Evolutionary conservation across 2,329 filamentous ascomycete genomes (phyloP), one percentile per base, ranked within the genome.

Genomic region (Helicocarpus griseus): DNA sequence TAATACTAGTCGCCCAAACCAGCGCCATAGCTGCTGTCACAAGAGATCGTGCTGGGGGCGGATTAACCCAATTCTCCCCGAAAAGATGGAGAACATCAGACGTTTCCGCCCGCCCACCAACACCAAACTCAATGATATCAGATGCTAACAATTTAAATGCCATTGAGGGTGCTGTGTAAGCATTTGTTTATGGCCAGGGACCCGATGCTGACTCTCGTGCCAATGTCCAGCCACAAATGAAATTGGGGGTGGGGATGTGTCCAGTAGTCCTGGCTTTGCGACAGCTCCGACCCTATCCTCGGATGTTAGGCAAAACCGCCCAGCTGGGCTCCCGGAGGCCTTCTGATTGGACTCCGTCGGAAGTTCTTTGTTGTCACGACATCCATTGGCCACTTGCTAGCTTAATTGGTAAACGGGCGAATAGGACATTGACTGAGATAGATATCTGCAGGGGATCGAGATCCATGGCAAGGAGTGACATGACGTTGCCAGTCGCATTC

Each of bases 301-400:
- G 44, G 29, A n/a, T 17, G n/a, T 19, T 24, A 19, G 44, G 21
- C 28, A 17, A 47, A 46, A 47, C 44, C 29, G 21, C 19, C 44
- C 31, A 11, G 29, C 29, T 17, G 44, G 43, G 44, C 29, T 26
- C 17, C 21, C n/a, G 44, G 11, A 22, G 7, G 19, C 7, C n/a
- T 9, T 31, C 43, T 47, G 44, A 35, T 47, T 47, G 44, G 44
- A 13, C 14, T 47, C 8, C 9, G 8, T 3, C 21, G 6, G 11
- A 47, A n/a, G 6, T 47, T 47, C 44, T 47, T 47, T 47, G 44
- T 47, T 35, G 44, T 21, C 41, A 21, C 29, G 19, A 28, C 29
- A 47, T 13, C 21, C 11, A 7, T 5, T 17, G 13, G 22, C 40
- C 22, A 29, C 9, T 7, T 13, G 19, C 13, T 6, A n/a, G 29